Evolutionary conservation across 73 alveolate species (phyloP).

Genomic region (Paramecium octaurelia): DNA sequence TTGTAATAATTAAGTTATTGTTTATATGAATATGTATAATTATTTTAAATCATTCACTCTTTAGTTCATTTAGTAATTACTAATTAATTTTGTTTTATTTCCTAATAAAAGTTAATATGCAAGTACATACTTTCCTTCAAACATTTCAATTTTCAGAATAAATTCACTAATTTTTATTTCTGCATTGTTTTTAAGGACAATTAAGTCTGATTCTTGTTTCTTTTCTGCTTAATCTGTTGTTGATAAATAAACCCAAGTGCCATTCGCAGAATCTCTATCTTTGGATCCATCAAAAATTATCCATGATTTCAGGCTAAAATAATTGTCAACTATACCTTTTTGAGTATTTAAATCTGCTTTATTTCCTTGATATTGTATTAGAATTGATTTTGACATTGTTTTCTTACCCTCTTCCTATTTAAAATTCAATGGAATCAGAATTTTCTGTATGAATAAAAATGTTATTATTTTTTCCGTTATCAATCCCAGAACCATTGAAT

Average conservation of each 20-base stretch:
- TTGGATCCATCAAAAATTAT: constrained; percentile 46
- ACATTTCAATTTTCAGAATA: constrained; percentile 37
- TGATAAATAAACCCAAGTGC: constrained; percentile 58
- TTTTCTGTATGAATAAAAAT: not conserved
- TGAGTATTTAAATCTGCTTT: constrained; percentile 8
- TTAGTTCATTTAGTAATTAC: not conserved
- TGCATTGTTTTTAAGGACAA: constrained; percentile 5
- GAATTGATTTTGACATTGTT: constrained; percentile 41
- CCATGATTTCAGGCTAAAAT: constrained; percentile 21
- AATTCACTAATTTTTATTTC: constrained; percentile 61
- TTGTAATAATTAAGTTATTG: not conserved
- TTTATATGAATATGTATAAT: not conserved
- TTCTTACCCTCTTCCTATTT: constrained; percentile 30
- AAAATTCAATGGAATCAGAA: not conserved
- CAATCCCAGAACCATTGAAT: constrained; percentile 17
- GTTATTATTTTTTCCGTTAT: not conserved
- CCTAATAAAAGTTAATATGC: not conserved
- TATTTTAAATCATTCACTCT: not conserved
- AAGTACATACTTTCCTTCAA: not conserved
- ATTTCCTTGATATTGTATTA: constrained; percentile 54
- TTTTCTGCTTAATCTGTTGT: constrained; percentile 20
- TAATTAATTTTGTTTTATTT: not conserved
- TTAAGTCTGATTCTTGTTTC: constrained; percentile 38
- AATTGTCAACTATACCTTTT: not conserved
- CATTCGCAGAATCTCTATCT: constrained; percentile 59